phyloP scores from a whole-genome alignment of 257 asterid genomes.

The Rubia yunnanensis region DNA sequence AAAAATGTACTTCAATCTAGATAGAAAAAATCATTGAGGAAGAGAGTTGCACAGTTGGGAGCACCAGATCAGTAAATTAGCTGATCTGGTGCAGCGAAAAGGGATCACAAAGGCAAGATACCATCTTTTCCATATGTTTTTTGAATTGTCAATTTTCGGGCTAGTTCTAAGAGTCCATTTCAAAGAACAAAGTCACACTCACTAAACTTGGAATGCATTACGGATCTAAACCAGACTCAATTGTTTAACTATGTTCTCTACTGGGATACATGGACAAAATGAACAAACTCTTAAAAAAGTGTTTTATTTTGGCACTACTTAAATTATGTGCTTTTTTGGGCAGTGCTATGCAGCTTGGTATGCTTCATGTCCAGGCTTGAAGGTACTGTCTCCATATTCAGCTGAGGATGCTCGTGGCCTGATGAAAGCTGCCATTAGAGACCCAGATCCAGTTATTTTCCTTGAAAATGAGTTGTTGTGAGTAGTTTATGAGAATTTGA shows the following conservation, averaged over 20 bases:
- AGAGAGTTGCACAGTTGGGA: background rate
- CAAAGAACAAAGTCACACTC: background rate
- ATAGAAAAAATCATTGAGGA: background rate
- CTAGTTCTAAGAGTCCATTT: background rate
- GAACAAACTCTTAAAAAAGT: background rate
- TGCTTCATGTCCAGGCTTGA: constrained; percentile 36
- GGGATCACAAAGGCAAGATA: background rate
- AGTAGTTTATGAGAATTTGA: constrained; percentile 7
- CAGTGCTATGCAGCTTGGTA: constrained; percentile 48
- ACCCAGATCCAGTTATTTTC: constrained; percentile 44
- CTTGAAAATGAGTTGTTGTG: constrained; percentile 44
- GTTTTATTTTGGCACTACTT: background rate
- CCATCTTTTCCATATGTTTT: background rate
- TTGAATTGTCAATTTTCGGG: background rate
- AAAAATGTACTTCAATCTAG: background rate
- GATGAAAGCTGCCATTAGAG: constrained; percentile 44
- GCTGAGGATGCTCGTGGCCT: constrained; percentile 48
- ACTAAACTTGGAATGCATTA: background rate
- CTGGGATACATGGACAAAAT: background rate
- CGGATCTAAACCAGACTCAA: background rate
- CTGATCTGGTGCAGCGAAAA: background rate
- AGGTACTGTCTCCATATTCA: constrained; percentile 37
- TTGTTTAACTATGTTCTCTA: background rate
- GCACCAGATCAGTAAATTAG: background rate
- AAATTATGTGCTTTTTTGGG: background rate